A percentile compares a stretch with the other conserved stretches of the same genome.
These are phyloP conservation scores for Neofusicoccum ribis DNA, from an alignment of 2,329 filamentous ascomycete genomes.

Conservation along the genomic window DNA sequence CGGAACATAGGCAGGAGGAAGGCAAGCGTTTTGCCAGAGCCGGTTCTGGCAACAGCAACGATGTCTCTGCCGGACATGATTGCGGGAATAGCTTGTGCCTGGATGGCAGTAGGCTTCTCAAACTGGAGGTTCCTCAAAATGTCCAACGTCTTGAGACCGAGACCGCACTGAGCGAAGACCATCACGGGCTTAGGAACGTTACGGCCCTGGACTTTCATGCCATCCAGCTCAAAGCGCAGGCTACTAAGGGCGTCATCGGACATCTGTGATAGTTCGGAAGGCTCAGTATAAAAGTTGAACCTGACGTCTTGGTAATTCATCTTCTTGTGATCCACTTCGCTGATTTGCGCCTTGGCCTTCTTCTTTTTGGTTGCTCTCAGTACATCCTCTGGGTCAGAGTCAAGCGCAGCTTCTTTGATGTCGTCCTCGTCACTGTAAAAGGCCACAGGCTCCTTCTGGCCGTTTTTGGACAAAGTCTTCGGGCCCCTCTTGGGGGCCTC, in stretches of 20 bases:
- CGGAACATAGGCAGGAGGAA: conserved; percentile 97
- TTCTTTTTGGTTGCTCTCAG: conserved; percentile 62
- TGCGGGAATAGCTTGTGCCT: conserved; percentile 89
- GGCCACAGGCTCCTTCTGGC: conserved; percentile 69
- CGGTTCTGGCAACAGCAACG: conserved; percentile 95
- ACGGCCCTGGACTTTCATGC: conserved; percentile 77
- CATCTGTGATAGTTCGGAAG: conserved; percentile 78
- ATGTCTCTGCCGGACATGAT: conserved; percentile 97
- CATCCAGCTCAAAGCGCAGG: conserved; percentile 83
- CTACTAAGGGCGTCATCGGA: conserved; percentile 81
- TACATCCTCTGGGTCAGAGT: conserved; percentile 54
- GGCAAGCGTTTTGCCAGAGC: conserved; percentile 94
- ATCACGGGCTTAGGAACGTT: conserved; percentile 90
- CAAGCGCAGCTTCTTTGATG: conserved; percentile 61
- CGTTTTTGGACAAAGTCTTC: conserved; percentile 40
- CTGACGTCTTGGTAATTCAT: conserved; percentile 81
- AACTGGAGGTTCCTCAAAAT: conserved; percentile 80
- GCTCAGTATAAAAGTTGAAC: conserved; percentile 94
- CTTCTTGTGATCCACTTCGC: conserved; percentile 81
- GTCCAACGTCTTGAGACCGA: conserved; percentile 83
- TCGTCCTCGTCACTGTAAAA: conserved; percentile 88
- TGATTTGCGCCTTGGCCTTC: conserved; percentile 95
- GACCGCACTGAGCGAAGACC: conserved; percentile 94
- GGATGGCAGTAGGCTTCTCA: conserved; percentile 87
- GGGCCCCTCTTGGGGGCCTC: conserved; percentile 40